Evolutionary conservation across 2,329 filamentous ascomycete species (phyloP).

Genomic region (Leptodontidium sp.): DNA sequence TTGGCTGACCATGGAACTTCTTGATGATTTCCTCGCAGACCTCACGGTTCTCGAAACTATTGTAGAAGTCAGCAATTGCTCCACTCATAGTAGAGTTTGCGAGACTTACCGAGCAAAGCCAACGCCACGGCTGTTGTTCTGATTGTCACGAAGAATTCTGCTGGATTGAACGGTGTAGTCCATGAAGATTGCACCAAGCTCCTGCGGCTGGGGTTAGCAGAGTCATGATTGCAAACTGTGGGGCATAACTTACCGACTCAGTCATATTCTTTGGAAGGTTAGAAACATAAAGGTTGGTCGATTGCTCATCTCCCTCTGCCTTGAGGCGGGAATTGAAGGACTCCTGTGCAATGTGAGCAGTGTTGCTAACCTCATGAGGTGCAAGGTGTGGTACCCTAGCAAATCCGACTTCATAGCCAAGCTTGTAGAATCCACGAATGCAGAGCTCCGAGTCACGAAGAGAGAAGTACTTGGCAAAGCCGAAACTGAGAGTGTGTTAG

Average conservation of each 20-base stretch:
- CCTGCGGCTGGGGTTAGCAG: conserved; percentile 55
- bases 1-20: conserved; percentile 81
- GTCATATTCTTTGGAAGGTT: conserved; percentile 93
- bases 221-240: neutral
- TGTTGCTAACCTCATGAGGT: conserved; percentile 21
- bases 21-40: conserved; percentile 90
- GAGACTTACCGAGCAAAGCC: conserved; percentile 89
- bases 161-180: conserved; percentile 88
- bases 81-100: conserved; percentile 8
- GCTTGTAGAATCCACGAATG: conserved; percentile 92
- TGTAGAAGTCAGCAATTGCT: conserved; percentile 32
- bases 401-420: conserved; percentile 97
- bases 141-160: conserved; percentile 91
- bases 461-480: conserved; percentile 94
- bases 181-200: conserved; percentile 79
- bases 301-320: conserved; percentile 86
- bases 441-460: conserved; percentile 92
- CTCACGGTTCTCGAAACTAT: conserved; percentile 87
- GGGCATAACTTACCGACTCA: conserved; percentile 73
- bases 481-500: conserved; percentile 69
- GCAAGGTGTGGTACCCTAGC: conserved; percentile 71
- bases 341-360: conserved; percentile 66
- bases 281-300: conserved; percentile 97
- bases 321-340: conserved; percentile 99
- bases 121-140: conserved; percentile 94